These are phyloP conservation scores for Aspergillus hortae DNA, from an alignment of 2,329 filamentous ascomycete species.

Conservation along the genomic window DNA sequence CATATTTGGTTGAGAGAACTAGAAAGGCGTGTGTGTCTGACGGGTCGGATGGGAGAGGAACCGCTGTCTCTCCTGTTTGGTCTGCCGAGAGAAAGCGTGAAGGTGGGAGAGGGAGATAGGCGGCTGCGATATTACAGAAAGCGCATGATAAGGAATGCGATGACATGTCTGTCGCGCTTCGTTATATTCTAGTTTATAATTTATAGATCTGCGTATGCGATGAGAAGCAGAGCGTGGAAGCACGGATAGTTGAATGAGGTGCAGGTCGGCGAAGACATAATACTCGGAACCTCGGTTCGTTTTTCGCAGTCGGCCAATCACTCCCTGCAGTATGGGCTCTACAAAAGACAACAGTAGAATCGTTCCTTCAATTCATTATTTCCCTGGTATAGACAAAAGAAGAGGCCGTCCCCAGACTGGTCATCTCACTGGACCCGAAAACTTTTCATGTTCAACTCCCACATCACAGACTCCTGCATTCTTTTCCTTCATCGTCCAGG, in stretches of 20 bases:
- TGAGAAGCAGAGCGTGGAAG: neutral
- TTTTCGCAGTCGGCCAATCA: no score
- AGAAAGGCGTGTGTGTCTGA: constrained; percentile 43
- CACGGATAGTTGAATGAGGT: neutral
- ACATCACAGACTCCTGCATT: no score
- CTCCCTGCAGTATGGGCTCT: neutral
- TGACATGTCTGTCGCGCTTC: constrained; percentile 8
- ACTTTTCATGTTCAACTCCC: no score
- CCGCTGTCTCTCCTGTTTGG: constrained; percentile 10
- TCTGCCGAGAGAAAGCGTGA: constrained; percentile 15
- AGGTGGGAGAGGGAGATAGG: constrained; percentile 44
- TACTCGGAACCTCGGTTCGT: constrained; percentile 3
- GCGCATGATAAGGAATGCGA: constrained; percentile 41
- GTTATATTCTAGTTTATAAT: neutral
- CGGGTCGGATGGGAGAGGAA: constrained; percentile 23
- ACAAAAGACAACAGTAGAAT: neutral
- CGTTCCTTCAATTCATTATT: no score
- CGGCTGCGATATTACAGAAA: constrained; percentile 56
- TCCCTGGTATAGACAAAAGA: neutral
- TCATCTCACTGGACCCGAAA: neutral
- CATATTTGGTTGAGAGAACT: constrained; percentile 70
- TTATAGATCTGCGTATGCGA: neutral
- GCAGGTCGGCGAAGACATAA: neutral
- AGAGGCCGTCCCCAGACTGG: neutral
- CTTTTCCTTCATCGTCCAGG: no score